Percentiles rank a stretch among this genome's conserved stretches.
phyloP scores from a whole-genome alignment of 352 stramenopile species.

The Phytophthora ramorum region DNA sequence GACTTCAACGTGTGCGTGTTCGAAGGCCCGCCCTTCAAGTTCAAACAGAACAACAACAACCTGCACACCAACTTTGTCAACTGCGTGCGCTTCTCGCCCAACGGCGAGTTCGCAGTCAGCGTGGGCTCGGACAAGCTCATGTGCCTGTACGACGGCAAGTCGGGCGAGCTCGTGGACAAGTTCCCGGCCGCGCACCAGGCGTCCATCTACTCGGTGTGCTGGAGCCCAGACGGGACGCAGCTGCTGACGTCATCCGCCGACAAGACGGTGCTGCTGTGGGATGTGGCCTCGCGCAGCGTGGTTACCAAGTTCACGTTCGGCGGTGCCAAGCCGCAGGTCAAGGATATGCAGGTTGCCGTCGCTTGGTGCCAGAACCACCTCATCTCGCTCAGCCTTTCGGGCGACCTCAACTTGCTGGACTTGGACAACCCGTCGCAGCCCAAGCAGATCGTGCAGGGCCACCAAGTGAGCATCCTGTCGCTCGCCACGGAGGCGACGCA shows the following conservation, averaged over 20 bases:
- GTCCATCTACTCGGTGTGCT: conserved; percentile 96
- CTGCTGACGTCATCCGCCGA: conserved; percentile 96
- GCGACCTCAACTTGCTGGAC: conserved; percentile 88
- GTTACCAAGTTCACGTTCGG: conserved; percentile 84
- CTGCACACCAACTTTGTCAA: conserved; percentile 97
- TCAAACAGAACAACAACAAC: conserved; percentile 93
- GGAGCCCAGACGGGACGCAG: conserved; percentile 90
- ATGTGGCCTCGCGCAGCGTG: conserved; percentile 76
- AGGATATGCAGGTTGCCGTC: conserved; percentile 87
- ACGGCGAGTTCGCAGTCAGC: conserved; percentile 91
- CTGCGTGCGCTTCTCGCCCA: conserved; percentile 93
- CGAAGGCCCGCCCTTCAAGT: conserved; percentile 96
- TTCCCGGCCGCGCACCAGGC: conserved; percentile 86
- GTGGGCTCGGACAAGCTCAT: conserved; percentile 96
- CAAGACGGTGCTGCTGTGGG: conserved; percentile 96
- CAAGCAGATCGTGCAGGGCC: conserved; percentile 88
- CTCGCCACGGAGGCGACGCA: conserved; percentile 81
- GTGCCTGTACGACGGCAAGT: conserved; percentile 95
- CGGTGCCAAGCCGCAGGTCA: conserved; percentile 65
- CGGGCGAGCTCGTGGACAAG: conserved; percentile 82
- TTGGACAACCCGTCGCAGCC: conserved; percentile 66
- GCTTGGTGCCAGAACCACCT: conserved; percentile 81
- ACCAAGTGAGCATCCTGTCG: conserved; percentile 92
- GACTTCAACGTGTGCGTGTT: conserved; percentile 96
- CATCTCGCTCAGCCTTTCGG: conserved; percentile 83